These are phyloP conservation scores for Chalciporus chontae DNA, from an alignment of 768 basidiomycete genomes.

Conservation along the genomic window DNA sequence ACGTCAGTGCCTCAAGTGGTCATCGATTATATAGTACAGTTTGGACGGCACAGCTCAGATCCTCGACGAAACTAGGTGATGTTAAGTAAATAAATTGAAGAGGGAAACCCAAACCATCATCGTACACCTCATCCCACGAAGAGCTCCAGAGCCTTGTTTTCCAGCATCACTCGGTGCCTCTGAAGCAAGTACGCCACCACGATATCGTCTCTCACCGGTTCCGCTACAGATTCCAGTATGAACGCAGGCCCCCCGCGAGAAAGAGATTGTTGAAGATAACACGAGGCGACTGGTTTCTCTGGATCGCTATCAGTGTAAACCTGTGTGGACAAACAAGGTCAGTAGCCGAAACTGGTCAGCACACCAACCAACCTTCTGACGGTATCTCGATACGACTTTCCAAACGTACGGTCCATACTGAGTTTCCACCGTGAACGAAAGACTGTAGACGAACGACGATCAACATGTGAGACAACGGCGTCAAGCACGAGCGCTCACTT, in stretches of 20 bases:
- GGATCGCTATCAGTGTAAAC: slow-evolving; percentile 24
- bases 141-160: slow-evolving; percentile 24
- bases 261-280: slow-evolving; percentile 11
- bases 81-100: not conserved
- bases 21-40: no score
- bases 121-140: slow-evolving; percentile 15
- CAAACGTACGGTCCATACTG: slow-evolving; percentile 24
- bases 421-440: slow-evolving; percentile 21
- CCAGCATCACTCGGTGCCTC: slow-evolving; percentile 21
- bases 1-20: no score
- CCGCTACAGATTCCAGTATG: slow-evolving; percentile 19
- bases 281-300: slow-evolving; percentile 22
- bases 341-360: not conserved
- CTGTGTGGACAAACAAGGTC: slow-evolving; percentile 2
- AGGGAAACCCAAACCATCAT: not conserved
- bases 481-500: slow-evolving; percentile 14
- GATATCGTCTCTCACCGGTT: slow-evolving; percentile 30
- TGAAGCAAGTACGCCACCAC: slow-evolving; percentile 28
- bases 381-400: slow-evolving; percentile 22
- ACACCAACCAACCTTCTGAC: slow-evolving; percentile 17
- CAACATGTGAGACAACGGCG: not conserved
- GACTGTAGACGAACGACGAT: slow-evolving; percentile 6
- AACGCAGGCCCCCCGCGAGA: slow-evolving; percentile 16
- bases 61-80: not conserved
- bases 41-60: no score